Evolutionary conservation across 495 filamentous ascomycete genomes (phyloP).

Genomic region (Delitschia confertaspora): DNA sequence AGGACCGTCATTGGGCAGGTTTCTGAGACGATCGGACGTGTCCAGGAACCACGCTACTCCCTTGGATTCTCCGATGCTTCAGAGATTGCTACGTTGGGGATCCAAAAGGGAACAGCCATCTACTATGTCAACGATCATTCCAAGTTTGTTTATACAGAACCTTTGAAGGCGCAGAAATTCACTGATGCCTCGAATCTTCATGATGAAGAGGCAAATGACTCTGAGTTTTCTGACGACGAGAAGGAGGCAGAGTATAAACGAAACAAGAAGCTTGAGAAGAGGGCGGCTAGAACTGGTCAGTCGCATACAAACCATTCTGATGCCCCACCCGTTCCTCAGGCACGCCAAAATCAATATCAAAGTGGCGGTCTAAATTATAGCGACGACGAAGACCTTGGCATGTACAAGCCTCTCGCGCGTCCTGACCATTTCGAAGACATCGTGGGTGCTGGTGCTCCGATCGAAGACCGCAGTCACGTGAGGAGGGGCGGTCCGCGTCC

Average conservation of each 20-base stretch:
- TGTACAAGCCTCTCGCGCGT: constrained; percentile 28
- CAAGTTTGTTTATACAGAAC: constrained; percentile 73
- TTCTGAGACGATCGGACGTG: constrained; percentile 70
- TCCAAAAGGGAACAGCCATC: constrained; percentile 54
- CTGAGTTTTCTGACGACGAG: constrained; percentile 95
- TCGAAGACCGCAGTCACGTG: constrained; percentile 26
- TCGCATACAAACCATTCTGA: background rate
- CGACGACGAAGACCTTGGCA: constrained; percentile 27
- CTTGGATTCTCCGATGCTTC: constrained; percentile 57
- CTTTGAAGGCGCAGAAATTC: constrained; percentile 64
- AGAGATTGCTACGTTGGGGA: constrained; percentile 57
- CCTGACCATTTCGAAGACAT: constrained; percentile 27
- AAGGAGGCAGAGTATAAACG: constrained; percentile 73
- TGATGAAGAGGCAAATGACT: constrained; percentile 87
- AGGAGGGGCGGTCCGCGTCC: constrained; percentile 14
- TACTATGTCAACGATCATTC: constrained; percentile 72
- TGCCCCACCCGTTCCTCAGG: background rate
- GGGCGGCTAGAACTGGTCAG: constrained; percentile 3
- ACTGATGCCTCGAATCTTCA: constrained; percentile 89
- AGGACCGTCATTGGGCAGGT: constrained; percentile 68
- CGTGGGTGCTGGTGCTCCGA: constrained; percentile 21
- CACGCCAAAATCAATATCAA: constrained; percentile 13
- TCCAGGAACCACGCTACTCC: constrained; percentile 73
- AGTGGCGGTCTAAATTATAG: constrained; percentile 21
- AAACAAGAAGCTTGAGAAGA: constrained; percentile 40